Evolutionary conservation across 495 filamentous ascomycete species (phyloP).

Genomic region (Penicillium antarcticum): DNA sequence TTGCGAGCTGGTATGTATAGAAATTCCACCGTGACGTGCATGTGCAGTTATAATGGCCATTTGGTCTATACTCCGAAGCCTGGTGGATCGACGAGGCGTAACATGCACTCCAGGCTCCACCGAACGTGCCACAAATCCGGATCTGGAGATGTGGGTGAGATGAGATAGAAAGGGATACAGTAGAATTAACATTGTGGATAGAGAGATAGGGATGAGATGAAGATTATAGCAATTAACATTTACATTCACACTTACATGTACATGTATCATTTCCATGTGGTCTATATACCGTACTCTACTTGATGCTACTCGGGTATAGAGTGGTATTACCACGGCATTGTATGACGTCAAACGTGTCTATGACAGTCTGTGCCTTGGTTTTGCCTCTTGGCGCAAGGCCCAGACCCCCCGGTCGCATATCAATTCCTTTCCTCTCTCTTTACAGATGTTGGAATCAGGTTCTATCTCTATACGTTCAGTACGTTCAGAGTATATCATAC

Average conservation of each 20-base stretch:
- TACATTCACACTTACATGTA: not conserved
- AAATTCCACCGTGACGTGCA: constrained; percentile 26
- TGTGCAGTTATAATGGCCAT: constrained; percentile 10
- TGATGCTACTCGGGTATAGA: not conserved
- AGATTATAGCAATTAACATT: not conserved
- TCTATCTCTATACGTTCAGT: no score
- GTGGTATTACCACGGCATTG: constrained; percentile 15
- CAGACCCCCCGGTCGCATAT: constrained; percentile 9
- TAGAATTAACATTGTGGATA: not conserved
- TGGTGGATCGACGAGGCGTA: constrained; percentile 21
- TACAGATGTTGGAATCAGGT: no score
- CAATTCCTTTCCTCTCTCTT: not conserved
- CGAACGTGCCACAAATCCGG: constrained; percentile 3
- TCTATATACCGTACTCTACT: no score
- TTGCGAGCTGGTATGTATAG: constrained; percentile 2
- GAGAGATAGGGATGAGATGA: not conserved
- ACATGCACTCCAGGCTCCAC: constrained; percentile 13
- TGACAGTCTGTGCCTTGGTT: constrained; percentile 28
- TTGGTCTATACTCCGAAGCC: constrained; percentile 6
- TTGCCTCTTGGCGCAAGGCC: constrained; percentile 17
- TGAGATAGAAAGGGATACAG: not conserved
- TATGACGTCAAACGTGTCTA: constrained; percentile 22
- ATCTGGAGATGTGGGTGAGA: not conserved
- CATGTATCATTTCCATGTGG: no score
- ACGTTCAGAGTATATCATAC: no score